Base-by-base conservation (phyloP, 306 rosid genomes). In the Prunus mongolica region DNA sequence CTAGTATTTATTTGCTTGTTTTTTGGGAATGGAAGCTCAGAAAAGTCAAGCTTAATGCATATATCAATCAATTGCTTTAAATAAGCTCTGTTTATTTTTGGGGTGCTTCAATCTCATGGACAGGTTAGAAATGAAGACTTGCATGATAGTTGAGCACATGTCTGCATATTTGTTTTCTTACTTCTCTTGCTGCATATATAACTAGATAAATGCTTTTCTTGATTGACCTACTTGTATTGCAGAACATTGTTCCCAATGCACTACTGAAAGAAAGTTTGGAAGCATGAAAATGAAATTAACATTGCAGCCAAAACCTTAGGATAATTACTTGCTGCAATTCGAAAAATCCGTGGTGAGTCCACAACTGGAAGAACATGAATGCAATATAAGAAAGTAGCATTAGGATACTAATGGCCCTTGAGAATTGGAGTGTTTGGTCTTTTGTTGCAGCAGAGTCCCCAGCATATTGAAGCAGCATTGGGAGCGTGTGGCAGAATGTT, bases 401-500 rank as follows among this genome's bases (percentile, higher is more conserved):
- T 2, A 89, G 82, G 52, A 94, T 83, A 82, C 97, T 89, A 58
- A 91, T 62, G 49, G 86, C 87, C 80, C 96, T 84, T 5, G 98
- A 94, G 76, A 92, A 81, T 2, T 84, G 65, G 27, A 95, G 89
- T 13, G 90, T 66, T 9, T 94, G 69, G 2, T 76, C 79, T 3
- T 8, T 80, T 6, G 83, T 55, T 8, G 71, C 56, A 7, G 84
- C 69, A 0, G 93, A 82, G 69, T 78, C 73, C 41, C 87, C 92
- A 2, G 88, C 65, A 55, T 74, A 87, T 22, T 64, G 66, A 65
- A 89, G 85, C 65, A 92, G 63, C 88, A 92, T 24, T 11, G 98
- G 98, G 79, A 94, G 86, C 78, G 86, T 77, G 74, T 89, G 87
- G 80, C 97, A 94, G 87, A 92, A 69, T 72, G 91, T 81, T 25